phyloP scores from a whole-genome alignment of 2,329 filamentous ascomycete species.

The Lachnellula hyalina region DNA sequence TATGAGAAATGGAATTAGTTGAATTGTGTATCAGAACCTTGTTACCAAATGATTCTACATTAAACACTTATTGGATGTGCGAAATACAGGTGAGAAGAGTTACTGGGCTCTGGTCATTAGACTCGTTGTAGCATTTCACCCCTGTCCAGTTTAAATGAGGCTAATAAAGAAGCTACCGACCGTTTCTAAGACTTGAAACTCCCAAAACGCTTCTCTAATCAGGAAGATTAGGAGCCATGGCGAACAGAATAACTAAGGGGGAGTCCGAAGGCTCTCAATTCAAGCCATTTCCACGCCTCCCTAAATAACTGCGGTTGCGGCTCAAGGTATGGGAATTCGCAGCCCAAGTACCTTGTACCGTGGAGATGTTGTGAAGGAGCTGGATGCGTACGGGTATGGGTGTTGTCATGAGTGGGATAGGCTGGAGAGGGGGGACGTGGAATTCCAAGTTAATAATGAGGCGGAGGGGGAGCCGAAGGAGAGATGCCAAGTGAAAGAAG shows the following conservation, averaged over 20 bases:
- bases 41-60: not conserved
- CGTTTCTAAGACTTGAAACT: not conserved
- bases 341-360: not conserved
- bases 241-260: not conserved
- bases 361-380: not conserved
- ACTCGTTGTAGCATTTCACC: not conserved
- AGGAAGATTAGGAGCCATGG: not conserved
- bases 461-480: not conserved
- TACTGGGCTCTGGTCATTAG: not conserved
- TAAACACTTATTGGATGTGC: not conserved
- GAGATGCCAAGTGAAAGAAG: not conserved
- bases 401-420: not conserved
- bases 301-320: conserved; percentile 1
- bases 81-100: not conserved
- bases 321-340: conserved; percentile 2
- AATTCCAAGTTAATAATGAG: not conserved
- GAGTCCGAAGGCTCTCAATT: not conserved
- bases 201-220: not conserved
- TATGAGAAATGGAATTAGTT: conserved; percentile 11
- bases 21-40: not conserved
- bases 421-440: not conserved
- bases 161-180: no score
- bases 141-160: no score
- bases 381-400: not conserved
- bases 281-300: conserved; percentile 1